phyloP scores from a whole-genome alignment of 768 basidiomycete species.

The Chlorophyllum brunneum region DNA sequence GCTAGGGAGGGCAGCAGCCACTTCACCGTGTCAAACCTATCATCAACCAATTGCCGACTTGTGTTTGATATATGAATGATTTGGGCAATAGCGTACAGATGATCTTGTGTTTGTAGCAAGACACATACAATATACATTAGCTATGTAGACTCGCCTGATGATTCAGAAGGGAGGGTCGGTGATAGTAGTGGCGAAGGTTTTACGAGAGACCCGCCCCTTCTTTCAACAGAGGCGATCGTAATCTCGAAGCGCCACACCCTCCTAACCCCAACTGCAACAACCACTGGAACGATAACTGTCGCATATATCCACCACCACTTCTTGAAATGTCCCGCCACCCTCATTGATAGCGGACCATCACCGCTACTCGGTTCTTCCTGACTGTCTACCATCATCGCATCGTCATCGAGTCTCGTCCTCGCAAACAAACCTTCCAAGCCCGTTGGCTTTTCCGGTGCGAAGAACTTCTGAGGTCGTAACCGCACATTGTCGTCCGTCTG shows the following conservation, averaged over 20 bases:
- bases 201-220: neutral
- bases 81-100: no score
- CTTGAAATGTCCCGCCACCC: slow-evolving; percentile 20
- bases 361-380: neutral
- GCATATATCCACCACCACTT: slow-evolving; percentile 35
- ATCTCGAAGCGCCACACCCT: slow-evolving; percentile 2
- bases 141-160: no score
- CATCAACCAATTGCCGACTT: no score
- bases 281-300: slow-evolving; percentile 25
- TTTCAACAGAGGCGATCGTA: neutral
- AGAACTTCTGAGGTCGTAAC: slow-evolving; percentile 72
- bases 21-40: no score
- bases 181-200: neutral
- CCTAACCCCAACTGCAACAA: slow-evolving; percentile 15
- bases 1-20: no score
- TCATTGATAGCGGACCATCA: neutral
- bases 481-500: slow-evolving; percentile 37
- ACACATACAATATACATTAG: no score
- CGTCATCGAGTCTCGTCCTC: slow-evolving; percentile 52
- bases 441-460: slow-evolving; percentile 74
- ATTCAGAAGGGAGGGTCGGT: no score
- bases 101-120: no score
- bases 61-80: no score
- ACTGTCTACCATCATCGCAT: slow-evolving; percentile 21
- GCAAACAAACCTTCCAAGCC: slow-evolving; percentile 72